Evolutionary conservation across 2,329 filamentous ascomycete species (phyloP), one percentile per base, ranked within the genome.

Genomic region (Diaporthe velutina): DNA sequence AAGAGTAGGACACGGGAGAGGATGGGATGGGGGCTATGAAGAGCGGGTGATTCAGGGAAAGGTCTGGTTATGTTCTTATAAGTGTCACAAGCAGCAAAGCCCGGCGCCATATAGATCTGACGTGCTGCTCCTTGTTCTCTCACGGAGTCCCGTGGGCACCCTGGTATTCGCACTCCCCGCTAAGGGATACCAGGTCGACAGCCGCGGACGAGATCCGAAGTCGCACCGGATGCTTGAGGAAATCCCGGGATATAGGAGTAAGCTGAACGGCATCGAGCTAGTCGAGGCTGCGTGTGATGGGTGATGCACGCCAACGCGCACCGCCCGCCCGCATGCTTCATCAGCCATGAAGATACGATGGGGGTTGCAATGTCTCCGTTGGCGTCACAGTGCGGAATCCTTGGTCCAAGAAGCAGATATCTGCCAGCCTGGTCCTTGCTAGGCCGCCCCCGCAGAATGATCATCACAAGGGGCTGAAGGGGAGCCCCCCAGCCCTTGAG

Each of bases 381-480:
- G 38, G 35, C 17, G 33, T 42, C 55, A 76, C 74, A 74, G 74
- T 76, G 74, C 72, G 71, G 30, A 55, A 74, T 74, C 50, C 35
- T 73, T 45, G 64, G 45, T 15, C 28, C n/a, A 35, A 54, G 58
- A 42, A n/a, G 55, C 19, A 38, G 52, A 22, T 35, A 28, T 45
- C 64, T 60, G 28, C 54, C 68, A 58, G 68, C 70, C 60, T 74
- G 73, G 52, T 66, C 45, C 57, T 42, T 57, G 60, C 52, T 73
- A 73, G 71, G 30, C 71, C 42, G 54, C 19, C 48, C 45, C 57
- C 38, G 45, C 50, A 28, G 28, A 60, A 54, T n/a, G 71, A 73
- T 61, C 61, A 50, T 28, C 60, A 48, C 74, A 68, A 70, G 70
- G 74, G 74, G 61, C 13, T 19, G 25, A 30, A 54, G 13, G 52